Evolutionary conservation across 1,284 basidiomycete genomes (phyloP).

Genomic region (Kalmanozyma brasiliensis): DNA sequence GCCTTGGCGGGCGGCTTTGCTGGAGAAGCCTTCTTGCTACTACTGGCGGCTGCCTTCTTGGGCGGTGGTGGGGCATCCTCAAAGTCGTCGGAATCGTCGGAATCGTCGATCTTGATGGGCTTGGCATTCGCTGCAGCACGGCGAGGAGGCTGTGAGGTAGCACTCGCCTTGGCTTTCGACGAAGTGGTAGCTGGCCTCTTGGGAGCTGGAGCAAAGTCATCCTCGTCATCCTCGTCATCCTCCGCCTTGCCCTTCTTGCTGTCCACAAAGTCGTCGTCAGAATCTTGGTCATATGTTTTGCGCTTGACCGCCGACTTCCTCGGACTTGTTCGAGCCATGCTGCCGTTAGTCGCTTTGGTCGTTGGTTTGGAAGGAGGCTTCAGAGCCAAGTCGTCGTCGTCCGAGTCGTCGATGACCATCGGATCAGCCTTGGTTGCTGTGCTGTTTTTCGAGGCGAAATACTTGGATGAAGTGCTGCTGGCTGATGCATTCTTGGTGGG

Average conservation of each 20-base stretch:
- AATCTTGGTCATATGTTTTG: conserved; percentile 20
- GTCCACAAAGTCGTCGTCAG: conserved; percentile 16
- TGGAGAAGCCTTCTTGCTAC: conserved; percentile 58
- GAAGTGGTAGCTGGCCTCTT: conserved; percentile 39
- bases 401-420: conserved; percentile 44
- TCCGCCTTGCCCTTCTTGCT: conserved; percentile 13
- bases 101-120: conserved; percentile 50
- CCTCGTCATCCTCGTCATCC: conserved; percentile 59
- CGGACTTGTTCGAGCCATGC: conserved; percentile 14
- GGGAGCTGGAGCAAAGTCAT: conserved; percentile 56
- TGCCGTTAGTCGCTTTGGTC: background rate
- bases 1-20: conserved; percentile 9
- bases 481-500: conserved; percentile 4
- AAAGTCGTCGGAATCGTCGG: conserved; percentile 20
- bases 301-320: conserved; percentile 32
- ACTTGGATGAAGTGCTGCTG: conserved; percentile 24
- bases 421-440: conserved; percentile 37
- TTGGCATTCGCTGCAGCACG: conserved; percentile 20
- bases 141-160: conserved; percentile 12
- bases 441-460: conserved; percentile 28
- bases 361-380: conserved; percentile 13
- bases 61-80: conserved; percentile 42
- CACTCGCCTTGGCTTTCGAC: conserved; percentile 15
- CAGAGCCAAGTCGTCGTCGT: conserved; percentile 15
- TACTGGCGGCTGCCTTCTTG: conserved; percentile 55